Percentiles rank a stretch among this genome's conserved stretches.
phyloP scores from a whole-genome alignment of 148 eudicot genomes.

The Polygonum maritimum region DNA sequence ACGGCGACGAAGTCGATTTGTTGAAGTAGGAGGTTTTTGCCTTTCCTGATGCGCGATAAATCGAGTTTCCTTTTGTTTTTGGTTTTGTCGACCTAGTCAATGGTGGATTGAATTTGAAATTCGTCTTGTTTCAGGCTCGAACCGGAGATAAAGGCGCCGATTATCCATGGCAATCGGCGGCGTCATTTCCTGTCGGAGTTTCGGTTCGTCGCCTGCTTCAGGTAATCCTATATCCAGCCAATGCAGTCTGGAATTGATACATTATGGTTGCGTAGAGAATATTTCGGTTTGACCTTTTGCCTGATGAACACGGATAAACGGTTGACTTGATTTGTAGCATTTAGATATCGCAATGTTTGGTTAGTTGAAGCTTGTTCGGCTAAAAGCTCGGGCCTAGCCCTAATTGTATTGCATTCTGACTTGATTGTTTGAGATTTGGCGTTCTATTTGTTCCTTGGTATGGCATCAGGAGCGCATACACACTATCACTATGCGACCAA shows the following conservation, averaged over 20 bases:
- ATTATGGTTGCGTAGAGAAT: background rate
- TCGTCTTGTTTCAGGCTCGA: background rate
- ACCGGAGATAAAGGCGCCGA: conserved; percentile 13
- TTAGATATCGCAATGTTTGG: background rate
- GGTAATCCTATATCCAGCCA: conserved; percentile 26
- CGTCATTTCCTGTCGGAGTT: conserved; percentile 53
- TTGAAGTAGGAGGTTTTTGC: background rate
- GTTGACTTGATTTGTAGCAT: background rate
- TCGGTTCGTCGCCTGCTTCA: conserved; percentile 47
- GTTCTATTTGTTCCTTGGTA: background rate
- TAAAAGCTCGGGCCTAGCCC: background rate
- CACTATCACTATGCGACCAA: background rate
- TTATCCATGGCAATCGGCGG: conserved; percentile 71
- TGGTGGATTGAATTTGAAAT: background rate
- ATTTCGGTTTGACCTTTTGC: background rate
- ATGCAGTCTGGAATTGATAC: background rate
- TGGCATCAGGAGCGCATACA: background rate
- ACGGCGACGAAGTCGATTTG: background rate
- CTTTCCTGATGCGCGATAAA: background rate
- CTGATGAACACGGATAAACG: background rate
- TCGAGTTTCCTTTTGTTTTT: background rate
- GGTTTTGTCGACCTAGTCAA: background rate
- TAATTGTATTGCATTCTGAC: background rate
- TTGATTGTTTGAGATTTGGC: background rate
- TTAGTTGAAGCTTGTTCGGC: background rate